phyloP scores from a whole-genome alignment of 2,329 filamentous ascomycete genomes.

The Phialemoniopsis sp. region DNA sequence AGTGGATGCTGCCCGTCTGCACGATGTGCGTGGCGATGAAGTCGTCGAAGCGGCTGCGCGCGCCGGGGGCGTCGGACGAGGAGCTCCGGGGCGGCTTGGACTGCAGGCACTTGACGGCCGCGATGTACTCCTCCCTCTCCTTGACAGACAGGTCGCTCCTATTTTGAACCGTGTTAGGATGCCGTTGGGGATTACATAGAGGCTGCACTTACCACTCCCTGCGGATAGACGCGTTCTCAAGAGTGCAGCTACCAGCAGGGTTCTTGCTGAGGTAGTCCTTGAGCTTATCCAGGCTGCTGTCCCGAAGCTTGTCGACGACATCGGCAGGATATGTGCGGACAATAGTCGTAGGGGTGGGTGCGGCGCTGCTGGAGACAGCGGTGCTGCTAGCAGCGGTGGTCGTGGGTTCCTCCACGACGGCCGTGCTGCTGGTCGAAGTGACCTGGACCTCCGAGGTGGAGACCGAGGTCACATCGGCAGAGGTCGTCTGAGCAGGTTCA shows the following conservation, averaged over 20 bases:
- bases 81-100: conserved; percentile 7
- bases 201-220: conserved; percentile 20
- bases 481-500: no score
- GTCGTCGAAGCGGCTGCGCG: conserved; percentile 11
- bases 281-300: conserved; percentile 18
- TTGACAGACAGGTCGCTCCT: background rate
- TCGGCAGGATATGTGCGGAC: conserved; percentile 14
- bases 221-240: conserved; percentile 18
- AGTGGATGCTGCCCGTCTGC: conserved; percentile 30
- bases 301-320: conserved; percentile 19
- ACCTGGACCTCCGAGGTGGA: no score
- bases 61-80: conserved; percentile 3
- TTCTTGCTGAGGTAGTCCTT: conserved; percentile 18
- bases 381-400: no score
- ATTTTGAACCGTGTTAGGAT: background rate
- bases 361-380: background rate
- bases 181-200: no score
- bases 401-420: no score
- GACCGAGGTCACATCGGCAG: no score
- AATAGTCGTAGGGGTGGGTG: background rate
- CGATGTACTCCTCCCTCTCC: conserved; percentile 1
- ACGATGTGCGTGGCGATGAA: conserved; percentile 11
- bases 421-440: no score
- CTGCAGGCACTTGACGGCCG: conserved; percentile 1
- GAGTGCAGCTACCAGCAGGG: conserved; percentile 14